Base-by-base conservation (phyloP, 1,284 basidiomycete genomes). In the Cystobasidiaceae sp. region DNA sequence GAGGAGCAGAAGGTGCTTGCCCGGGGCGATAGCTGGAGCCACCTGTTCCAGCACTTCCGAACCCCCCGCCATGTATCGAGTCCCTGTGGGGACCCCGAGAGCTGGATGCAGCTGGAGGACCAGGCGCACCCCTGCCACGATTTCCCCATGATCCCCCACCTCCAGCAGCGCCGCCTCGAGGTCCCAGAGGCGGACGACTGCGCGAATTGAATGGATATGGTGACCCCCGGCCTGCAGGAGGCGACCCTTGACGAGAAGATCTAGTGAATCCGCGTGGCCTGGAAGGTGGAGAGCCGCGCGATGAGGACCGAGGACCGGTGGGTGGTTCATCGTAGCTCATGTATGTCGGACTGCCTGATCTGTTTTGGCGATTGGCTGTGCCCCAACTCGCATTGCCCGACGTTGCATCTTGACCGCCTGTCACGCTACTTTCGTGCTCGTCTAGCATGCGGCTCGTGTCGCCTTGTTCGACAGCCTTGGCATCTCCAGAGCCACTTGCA, bases 1-100 rank as follows among this genome's bases (percentile, higher is more conserved):
- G 60, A 1, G 33, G 33, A 39, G 37, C 37, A n/a, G 11, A 39
- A 39, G 37, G n/a, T 34, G 17, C 50, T 37, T 21, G 33, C 33
- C 46, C 46, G 27, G 58, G 58, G 23, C 58, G 21, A 41, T 60
- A 60, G n/a, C 28, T 50, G n/a, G 60, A 62, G 39, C 48, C 60
- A 33, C 60, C 60, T 8, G 33, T 43, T 19, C 44, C 44, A 9
- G 56, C 56, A 30, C 27, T 39, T n/a, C 56, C 45, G 28, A 57
- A 45, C 25, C 54, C 54, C 44, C 58, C 58, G 1, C 50, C 50
- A 52, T 52, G 41, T 5, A 52, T 39, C 9, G 50, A 13, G 30
- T 52, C 50, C 11, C 45, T 25, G 27, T 17, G 45, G 11, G 13
- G 45, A 13, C 21, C 45, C 23, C 21, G 6, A 13, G 1, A 13